A percentile compares a stretch with the other conserved stretches of the same genome.
Conservation (phyloP, 2,329 filamentous ascomycete species). For the Claviceps pazoutovae region DNA sequence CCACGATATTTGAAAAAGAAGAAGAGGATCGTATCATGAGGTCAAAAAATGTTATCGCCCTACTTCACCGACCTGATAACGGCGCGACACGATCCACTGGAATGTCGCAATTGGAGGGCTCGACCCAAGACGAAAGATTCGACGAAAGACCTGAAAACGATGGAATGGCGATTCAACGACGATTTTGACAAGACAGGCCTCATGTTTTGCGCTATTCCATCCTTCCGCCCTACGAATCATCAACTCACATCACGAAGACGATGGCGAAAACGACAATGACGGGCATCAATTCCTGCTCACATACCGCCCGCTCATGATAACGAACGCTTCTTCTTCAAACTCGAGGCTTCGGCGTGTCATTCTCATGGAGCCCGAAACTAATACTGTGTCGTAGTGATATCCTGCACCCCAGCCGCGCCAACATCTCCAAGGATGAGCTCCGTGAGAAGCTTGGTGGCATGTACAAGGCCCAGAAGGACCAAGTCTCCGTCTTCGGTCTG, state of each 20-base stretch:
- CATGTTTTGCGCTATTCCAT: background rate
- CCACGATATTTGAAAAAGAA: slow-evolving; percentile 1
- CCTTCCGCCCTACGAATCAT: no score
- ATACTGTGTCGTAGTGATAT: slow-evolving; percentile 59
- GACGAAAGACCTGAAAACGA: background rate
- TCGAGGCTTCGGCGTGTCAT: background rate
- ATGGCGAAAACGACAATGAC: background rate
- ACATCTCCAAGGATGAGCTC: slow-evolving; percentile 99
- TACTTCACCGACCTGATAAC: background rate
- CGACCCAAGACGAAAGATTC: background rate
- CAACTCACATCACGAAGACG: no score
- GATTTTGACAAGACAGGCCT: background rate
- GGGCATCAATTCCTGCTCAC: no score
- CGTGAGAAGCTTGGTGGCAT: slow-evolving; percentile 84
- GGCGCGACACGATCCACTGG: no score
- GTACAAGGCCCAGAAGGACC: slow-evolving; percentile 97
- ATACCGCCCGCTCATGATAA: slow-evolving; percentile 4
- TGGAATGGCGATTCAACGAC: background rate
- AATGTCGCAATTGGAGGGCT: background rate
- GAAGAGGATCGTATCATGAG: slow-evolving; percentile 1
- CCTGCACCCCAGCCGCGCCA: slow-evolving; percentile 95
- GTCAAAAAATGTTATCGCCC: background rate
- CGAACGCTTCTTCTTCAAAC: background rate
- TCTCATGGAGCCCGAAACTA: background rate
- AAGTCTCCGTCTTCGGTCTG: slow-evolving; percentile 96